Evolutionary conservation across 2,329 filamentous ascomycete species (phyloP), one percentile per base, ranked within the genome.

Genomic region (Thelonectria blattea): DNA sequence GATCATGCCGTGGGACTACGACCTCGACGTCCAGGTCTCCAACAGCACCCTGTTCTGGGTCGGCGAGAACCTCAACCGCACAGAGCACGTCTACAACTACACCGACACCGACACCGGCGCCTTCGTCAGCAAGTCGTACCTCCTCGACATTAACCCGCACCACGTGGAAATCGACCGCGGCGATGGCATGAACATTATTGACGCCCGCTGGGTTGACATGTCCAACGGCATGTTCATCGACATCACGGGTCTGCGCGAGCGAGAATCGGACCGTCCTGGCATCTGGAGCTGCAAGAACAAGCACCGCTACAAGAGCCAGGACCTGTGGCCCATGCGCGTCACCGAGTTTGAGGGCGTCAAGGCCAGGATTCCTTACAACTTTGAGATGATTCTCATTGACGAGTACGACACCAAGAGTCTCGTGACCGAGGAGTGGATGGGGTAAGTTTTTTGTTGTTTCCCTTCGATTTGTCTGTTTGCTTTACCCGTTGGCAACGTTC

Each of bases 1-100:
- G 76, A 87, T 91, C 72, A 86, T 93, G 78, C 91, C 91, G 1
- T 93, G 91, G 91, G 91, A 95, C 75, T 91, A 88, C 79, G 92
- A 96, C 74, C 80, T 95, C 47, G 92, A 96, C 75, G 91, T 91
- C 0, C 92, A 95, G 76, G 87, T 95, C 27, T 86, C 87, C 17
- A 84, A 83, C 56, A 78, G 81, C 32, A 93, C 91, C 1, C 80
- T 95, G 47, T 75, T 80, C 37, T 86, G 86, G 74, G 79, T 95
- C 24, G 90, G 82, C 32, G 77, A 85, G 58, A 79, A 86, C 63
- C 82, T 87, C 74, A 95, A 95, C 77, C 84, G 85, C 67, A 93
- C 90, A 2, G 80, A 82, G 41, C 83, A 90, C 74, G 76, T 79
- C 27, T 91, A 87, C 73, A 73, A 72, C 46, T 82, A 78, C 65